Evolutionary conservation across 257 asterid species (phyloP).

Genomic region (Rehmannia glutinosa): DNA sequence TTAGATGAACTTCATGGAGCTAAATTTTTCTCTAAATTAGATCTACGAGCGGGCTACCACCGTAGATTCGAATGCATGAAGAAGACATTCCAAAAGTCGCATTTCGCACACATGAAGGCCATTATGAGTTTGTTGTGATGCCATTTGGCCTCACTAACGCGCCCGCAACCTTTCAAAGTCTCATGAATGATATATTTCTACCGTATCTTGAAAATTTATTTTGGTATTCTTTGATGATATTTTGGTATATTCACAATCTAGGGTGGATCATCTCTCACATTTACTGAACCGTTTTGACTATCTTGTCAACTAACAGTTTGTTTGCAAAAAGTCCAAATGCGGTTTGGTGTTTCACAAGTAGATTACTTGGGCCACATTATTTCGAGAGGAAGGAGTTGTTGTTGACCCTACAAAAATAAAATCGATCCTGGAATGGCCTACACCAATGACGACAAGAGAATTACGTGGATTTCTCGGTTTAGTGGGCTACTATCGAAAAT

Average conservation of each 20-base stretch:
- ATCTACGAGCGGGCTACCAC: neutral
- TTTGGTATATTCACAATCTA: no score
- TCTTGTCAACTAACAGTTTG: neutral
- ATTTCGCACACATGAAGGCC: neutral
- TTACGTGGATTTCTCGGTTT: neutral
- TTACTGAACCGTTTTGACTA: no score
- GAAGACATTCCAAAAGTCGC: neutral
- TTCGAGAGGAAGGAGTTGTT: neutral
- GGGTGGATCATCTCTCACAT: no score
- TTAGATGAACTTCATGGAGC: neutral
- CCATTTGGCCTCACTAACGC: no score
- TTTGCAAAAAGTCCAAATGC: slow-evolving; percentile 3
- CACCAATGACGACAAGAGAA: neutral
- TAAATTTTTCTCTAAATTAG: neutral
- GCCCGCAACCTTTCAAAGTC: no score
- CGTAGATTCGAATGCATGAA: neutral
- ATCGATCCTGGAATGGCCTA: neutral
- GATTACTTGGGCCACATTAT: slow-evolving; percentile 3
- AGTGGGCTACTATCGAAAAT: neutral
- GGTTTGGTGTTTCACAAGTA: neutral
- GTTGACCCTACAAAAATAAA: slow-evolving; percentile 5
- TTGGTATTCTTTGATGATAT: neutral
- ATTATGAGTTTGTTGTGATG: no score
- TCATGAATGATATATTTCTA: no score
- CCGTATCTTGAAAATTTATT: neutral